Evolutionary conservation across 768 basidiomycete genomes (phyloP), one percentile per base, ranked within the genome.

Genomic region (Asterophora parasitica): DNA sequence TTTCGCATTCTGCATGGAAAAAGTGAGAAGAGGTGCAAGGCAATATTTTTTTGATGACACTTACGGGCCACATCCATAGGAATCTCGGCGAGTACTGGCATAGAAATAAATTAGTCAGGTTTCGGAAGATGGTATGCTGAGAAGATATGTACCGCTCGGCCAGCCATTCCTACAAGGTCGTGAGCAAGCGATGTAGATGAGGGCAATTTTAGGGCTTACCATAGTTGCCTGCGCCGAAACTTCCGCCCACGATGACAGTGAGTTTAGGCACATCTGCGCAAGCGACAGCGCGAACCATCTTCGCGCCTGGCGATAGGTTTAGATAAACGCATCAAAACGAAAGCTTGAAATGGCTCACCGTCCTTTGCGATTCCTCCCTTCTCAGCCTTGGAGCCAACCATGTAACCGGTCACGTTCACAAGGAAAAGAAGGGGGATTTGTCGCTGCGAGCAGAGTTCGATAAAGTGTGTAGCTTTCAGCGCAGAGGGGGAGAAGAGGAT

Each of bases 21-120:
- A 17, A 48, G 51, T 42, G 16, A 40, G 15, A 16, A 50, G 46
- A 33, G 28, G 50, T 42, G 42, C 48, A n/a, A 30, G n/a, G 45
- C 35, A 31, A 37, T 1, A 30, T 42, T 30, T 13, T 42, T 30
- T 13, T 41, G 17, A 23, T 52, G 33, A 28, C 28, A 4, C 86
- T 59, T 67, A 90, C 88, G 49, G 93, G 93, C 94, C 94, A 97
- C 91, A 93, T 94, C 89, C 91, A 97, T 43, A 97, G 66, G 77
- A 97, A 96, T 50, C 92, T 77, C 13, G 94, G 93, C 4, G 89
- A 92, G 67, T 95, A 97, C 83, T 93, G 42, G 48, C 40, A n/a
- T 50, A 6, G 6, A 10, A 33, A 9, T 30, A 38, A 40, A 42
- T 31, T 45, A 7, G 30, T 16, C n/a, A 54, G 42, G 41, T 30